Evolutionary conservation across 257 asterid genomes (phyloP).

Genomic region (Hygrophila difformis): DNA sequence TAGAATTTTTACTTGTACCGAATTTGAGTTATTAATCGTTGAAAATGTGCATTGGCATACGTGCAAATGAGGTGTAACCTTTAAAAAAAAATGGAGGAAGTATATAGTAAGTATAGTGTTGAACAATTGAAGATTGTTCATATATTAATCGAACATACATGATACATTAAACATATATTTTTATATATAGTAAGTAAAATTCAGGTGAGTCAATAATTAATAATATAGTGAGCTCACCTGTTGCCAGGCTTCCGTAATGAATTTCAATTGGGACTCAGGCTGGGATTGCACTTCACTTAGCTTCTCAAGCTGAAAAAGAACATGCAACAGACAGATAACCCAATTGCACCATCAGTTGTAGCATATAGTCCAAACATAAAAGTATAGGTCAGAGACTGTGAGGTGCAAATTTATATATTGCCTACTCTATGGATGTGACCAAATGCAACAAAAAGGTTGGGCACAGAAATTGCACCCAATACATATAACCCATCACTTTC

Average conservation of each 20-base stretch:
- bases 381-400: not conserved
- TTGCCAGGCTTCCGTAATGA: slow-evolving; percentile 86
- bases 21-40: no score
- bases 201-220: no score
- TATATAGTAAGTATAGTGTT: no score
- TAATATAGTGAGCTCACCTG: slow-evolving; percentile 57
- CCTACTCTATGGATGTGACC: not conserved
- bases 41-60: no score
- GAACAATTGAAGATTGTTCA: no score
- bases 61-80: no score
- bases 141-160: no score
- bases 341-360: slow-evolving; percentile 4
- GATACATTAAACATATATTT: no score
- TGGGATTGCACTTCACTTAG: slow-evolving; percentile 73
- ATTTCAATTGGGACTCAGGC: slow-evolving; percentile 84
- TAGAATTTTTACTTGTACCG: no score
- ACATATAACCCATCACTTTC: not conserved
- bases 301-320: slow-evolving; percentile 65
- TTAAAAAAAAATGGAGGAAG: no score
- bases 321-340: slow-evolving; percentile 6
- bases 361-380: not conserved
- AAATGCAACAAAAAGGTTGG: not conserved
- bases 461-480: not conserved
- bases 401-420: no score
- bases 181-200: slow-evolving; percentile 1